A percentile compares a stretch with the other conserved stretches of the same genome.
phyloP scores from a whole-genome alignment of 2,329 filamentous ascomycete species.

The Monilinia laxa region DNA sequence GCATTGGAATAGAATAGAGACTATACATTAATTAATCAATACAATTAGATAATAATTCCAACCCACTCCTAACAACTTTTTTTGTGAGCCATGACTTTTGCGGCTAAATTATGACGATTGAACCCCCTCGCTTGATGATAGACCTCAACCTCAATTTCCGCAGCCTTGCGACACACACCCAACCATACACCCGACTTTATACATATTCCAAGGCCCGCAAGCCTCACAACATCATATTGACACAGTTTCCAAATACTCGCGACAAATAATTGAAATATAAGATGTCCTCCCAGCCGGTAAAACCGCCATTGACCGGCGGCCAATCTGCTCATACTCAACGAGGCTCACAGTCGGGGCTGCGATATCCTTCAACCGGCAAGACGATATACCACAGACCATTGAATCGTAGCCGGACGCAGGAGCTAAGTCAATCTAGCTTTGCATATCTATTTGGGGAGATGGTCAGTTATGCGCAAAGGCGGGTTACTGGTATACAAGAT shows the following conservation, averaged over 20 bases:
- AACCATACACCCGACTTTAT: conserved; percentile 8
- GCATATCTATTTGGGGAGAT: conserved; percentile 96
- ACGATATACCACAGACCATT: conserved; percentile 97
- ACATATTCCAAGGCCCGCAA: neutral
- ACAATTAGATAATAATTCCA: neutral
- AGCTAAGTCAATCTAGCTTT: conserved; percentile 90
- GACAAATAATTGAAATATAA: conserved; percentile 11
- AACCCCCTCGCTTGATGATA: conserved; percentile 6
- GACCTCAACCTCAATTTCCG: conserved; percentile 7
- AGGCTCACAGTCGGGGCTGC: conserved; percentile 59
- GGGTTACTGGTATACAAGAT: conserved; percentile 90
- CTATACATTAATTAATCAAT: conserved; percentile 10
- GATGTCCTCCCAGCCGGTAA: conserved; percentile 40
- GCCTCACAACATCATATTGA: neutral
- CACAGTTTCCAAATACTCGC: neutral
- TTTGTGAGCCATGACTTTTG: neutral
- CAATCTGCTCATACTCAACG: conserved; percentile 34
- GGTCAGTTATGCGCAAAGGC: conserved; percentile 89
- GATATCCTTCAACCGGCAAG: conserved; percentile 89
- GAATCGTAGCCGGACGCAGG: conserved; percentile 82
- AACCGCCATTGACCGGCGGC: conserved; percentile 32
- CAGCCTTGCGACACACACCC: conserved; percentile 17
- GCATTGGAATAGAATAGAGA: neutral
- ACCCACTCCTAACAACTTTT: neutral
- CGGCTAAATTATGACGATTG: neutral